Base-by-base conservation (phyloP, 1,284 basidiomycete genomes). In the Cerioporus squamosus region DNA sequence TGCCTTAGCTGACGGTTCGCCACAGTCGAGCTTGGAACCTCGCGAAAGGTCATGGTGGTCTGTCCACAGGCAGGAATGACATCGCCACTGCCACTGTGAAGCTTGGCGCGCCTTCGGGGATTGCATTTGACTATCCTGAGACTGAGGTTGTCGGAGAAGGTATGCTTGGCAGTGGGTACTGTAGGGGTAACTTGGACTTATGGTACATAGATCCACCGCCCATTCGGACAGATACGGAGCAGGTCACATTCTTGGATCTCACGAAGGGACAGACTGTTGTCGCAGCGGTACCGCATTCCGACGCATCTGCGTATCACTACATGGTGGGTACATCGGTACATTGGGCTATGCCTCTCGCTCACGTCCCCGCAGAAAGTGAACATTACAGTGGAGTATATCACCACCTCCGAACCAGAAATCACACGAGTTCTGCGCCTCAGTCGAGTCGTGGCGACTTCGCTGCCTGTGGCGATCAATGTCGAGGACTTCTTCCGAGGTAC, bases 381-480 rank as follows among this genome's bases (percentile, higher is more conserved):
- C 22, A 66, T 87, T 40, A 77, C 79, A 22, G 80, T 86, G 9
- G 82, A 87, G 53, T 94, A 94, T 68, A 76, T 70, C 9, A 91
- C 90, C 0, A 67, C 67, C 10, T 64, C 75, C 1, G 82, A 90
- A 53, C 81, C 86, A 2, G 73, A 74, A 5, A 65, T 87, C 14
- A 72, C 71, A 20, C 81, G 93, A 33, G 79, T 70, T 8, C 68
- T 92, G 24, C 76, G 73, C 38, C 75, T 83, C 12, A 77, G 79
- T n/a, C 80, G 82, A 57, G 72, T 79, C 5, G 79, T 94, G 17
- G 75, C 80, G 9, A 84, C 87, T 2, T 79, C 85, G 0, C 76
- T 94, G n/a, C 92, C 93, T 2, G 78, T 95, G 46, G 81, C 87
- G 12, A 88, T 94, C 51, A 94, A 92, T 59, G 92, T 95, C 2